Evolutionary conservation across 2,329 filamentous ascomycete genomes (phyloP), one percentile per base, ranked within the genome.

Genomic region (Diaporthe sp.): DNA sequence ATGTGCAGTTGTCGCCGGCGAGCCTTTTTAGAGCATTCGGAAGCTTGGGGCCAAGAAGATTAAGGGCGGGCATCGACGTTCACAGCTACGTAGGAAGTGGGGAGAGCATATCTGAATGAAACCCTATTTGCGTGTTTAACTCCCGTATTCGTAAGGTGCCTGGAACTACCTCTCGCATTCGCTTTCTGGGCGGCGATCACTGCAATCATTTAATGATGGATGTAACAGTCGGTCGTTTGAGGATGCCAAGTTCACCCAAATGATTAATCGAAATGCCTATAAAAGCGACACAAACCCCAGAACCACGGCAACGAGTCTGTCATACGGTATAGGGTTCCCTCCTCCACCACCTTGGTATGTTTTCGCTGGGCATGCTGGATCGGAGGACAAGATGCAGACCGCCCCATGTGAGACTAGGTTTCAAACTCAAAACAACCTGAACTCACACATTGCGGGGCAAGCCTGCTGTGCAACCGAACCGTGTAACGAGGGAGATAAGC

Each of bases 71-170:
- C 22, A 53, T n/a, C 42, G 28, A 37, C 4, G 19, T n/a, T 39
- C 15, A 58, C 9, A 59, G 6, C 34, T 25, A n/a, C 22, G 42
- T 68, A 25, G 10, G 6, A 39, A 39, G 44, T 31, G 44, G 31
- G 62, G 62, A 31, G 37, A 39, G 37, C 37, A 37, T 12, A 19
- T 44, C 12, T 15, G 9, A n/a, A 10, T 68, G 62, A 39, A 68
- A 51, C 44, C 31, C 44, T 68, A 51, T 51, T 22, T 17, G 28
- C 2, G 4, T 3, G 15, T 17, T 53, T 39, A 13, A 25, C 62
- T 39, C 13, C 31, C 46, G 62, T 68, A 68, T 68, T 68, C 62
- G 62, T 51, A 67, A 25, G 58, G 7, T 62, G 6, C 44, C 12
- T 46, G 19, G 9, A 3, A 31, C 4, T 9, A 22, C 7, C 12